Conservation (phyloP, 106 monocot genomes). For the Posidonia australis region DNA sequence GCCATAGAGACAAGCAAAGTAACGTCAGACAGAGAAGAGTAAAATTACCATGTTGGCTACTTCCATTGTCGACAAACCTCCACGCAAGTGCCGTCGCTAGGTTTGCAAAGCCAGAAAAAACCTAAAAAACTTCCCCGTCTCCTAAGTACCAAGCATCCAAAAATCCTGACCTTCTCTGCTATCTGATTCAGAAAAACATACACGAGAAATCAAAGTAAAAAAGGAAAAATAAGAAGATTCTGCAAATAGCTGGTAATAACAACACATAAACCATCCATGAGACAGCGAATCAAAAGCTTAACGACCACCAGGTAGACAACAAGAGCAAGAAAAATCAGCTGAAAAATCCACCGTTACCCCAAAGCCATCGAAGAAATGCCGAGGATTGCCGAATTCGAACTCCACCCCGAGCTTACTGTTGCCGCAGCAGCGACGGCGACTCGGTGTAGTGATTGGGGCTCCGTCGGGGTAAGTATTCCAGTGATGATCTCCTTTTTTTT, state of each 20-base stretch:
- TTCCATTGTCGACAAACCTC: constrained; percentile 42
- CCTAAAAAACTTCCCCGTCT: not conserved
- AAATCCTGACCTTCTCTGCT: not conserved
- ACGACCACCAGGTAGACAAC: too few relatives aligned
- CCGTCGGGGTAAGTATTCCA: too few relatives aligned
- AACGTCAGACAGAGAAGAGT: not conserved
- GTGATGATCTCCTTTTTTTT: too few relatives aligned
- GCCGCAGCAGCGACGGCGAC: too few relatives aligned
- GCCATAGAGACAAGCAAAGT: not conserved
- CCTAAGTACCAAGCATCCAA: not conserved
- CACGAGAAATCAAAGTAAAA: not conserved
- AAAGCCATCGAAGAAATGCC: too few relatives aligned
- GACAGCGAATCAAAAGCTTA: not conserved
- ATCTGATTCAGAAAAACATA: too few relatives aligned
- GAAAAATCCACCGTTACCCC: too few relatives aligned
- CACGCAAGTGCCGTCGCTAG: constrained; percentile 69
- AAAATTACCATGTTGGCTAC: constrained; percentile 54
- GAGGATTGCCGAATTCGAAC: too few relatives aligned
- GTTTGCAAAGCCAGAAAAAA: constrained; percentile 13
- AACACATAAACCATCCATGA: not conserved
- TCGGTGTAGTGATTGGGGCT: too few relatives aligned
- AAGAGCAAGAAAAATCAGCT: too few relatives aligned
- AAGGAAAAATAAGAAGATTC: not conserved
- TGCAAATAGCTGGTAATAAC: not conserved
- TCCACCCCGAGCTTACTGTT: too few relatives aligned